Evolutionary conservation across 768 basidiomycete genomes (phyloP).

Genomic region (Suillus hirtellus): DNA sequence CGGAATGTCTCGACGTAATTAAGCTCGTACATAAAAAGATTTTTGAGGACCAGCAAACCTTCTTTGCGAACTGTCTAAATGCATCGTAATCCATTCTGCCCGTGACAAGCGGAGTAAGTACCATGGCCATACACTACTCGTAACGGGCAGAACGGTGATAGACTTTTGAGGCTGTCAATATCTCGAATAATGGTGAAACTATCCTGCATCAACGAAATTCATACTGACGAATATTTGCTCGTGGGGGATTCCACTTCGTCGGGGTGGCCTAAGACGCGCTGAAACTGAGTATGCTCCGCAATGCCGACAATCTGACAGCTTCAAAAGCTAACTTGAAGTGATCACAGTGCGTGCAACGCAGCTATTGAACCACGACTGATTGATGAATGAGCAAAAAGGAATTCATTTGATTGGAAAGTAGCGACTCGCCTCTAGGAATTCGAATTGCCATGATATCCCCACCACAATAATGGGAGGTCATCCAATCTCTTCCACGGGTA

Average conservation of each 20-base stretch:
- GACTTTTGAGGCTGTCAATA: constrained; percentile 26
- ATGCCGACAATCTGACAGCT: too few relatives aligned
- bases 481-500: too few relatives aligned
- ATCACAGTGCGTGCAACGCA: too few relatives aligned
- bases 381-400: too few relatives aligned
- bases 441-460: too few relatives aligned
- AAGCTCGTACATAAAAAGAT: neutral
- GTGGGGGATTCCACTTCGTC: constrained; percentile 22
- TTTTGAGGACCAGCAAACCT: constrained; percentile 40
- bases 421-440: too few relatives aligned
- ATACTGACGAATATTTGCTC: constrained; percentile 33
- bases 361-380: too few relatives aligned
- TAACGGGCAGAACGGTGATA: neutral
- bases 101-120: constrained; percentile 53
- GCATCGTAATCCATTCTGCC: constrained; percentile 52
- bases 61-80: constrained; percentile 52
- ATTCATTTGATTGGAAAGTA: too few relatives aligned
- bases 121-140: too few relatives aligned
- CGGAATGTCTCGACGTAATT: neutral
- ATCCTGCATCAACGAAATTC: neutral
- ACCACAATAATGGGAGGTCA: too few relatives aligned
- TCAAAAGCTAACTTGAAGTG: too few relatives aligned
- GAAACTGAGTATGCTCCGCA: too few relatives aligned
- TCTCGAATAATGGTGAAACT: neutral
- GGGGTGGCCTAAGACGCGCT: neutral